Evolutionary conservation across 78 protist genomes (phyloP).

Genomic region (Speleostelium caveatum): DNA sequence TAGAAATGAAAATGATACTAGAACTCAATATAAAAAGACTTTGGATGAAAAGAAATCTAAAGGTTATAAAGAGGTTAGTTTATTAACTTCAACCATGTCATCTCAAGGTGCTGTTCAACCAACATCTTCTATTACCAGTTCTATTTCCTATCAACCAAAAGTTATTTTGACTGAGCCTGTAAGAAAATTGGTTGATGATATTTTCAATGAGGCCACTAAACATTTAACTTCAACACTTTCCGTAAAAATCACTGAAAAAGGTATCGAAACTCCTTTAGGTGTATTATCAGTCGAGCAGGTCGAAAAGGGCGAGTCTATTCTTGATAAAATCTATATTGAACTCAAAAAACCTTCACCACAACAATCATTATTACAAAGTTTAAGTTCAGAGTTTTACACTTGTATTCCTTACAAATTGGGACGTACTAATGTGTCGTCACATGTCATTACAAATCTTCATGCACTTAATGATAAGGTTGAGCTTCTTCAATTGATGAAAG

Average conservation of each 20-base stretch:
- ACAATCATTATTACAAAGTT: neutral
- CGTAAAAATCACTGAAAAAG: conserved; percentile 39
- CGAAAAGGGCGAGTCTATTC: conserved; percentile 6
- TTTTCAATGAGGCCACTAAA: conserved; percentile 38
- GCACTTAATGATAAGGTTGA: conserved; percentile 30
- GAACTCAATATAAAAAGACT: neutral
- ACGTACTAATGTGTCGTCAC: neutral
- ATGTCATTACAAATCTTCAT: conserved; percentile 40
- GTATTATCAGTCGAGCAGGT: conserved; percentile 46
- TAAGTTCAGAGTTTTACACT: conserved; percentile 61
- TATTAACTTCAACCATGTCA: neutral
- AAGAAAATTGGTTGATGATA: neutral
- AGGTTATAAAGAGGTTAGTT: conserved; percentile 53
- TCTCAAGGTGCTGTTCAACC: neutral
- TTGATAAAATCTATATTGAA: conserved; percentile 14
- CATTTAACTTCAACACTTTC: conserved; percentile 27
- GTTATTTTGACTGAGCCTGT: neutral
- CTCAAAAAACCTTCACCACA: neutral
- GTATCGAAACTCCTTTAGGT: conserved; percentile 69
- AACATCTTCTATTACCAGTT: neutral
- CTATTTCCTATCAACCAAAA: neutral
- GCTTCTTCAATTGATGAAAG: conserved; percentile 77
- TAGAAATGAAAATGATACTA: conserved; percentile 9
- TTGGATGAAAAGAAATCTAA: conserved; percentile 63
- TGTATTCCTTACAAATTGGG: conserved; percentile 63